Conservation (phyloP, 164 flowering plant genomes). For the Santalum album region DNA sequence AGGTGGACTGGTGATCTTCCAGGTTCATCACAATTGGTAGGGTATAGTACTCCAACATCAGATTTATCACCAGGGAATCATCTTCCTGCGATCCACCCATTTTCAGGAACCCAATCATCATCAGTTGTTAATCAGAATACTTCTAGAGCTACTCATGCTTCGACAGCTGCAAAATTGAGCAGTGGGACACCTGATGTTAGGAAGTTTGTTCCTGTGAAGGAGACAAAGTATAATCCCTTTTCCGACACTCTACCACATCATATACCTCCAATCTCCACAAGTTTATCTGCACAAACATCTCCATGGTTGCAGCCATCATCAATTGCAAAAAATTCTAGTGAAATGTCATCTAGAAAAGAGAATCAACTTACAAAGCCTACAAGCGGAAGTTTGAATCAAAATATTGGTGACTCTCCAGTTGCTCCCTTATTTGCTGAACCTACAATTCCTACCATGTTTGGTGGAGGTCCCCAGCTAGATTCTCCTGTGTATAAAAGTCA, state of each 20-base stretch:
- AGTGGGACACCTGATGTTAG: constrained; percentile 13
- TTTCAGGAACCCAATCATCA: constrained; percentile 12
- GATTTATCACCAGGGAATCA: constrained; percentile 9
- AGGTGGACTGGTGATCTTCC: constrained; percentile 22
- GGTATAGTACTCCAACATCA: constrained; percentile 15
- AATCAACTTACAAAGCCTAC: constrained; percentile 11
- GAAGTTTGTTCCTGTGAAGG: constrained; percentile 11
- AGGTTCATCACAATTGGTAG: constrained; percentile 17
- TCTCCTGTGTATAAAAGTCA: constrained; percentile 16
- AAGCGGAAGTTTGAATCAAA: constrained; percentile 18
- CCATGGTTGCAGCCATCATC: constrained; percentile 4
- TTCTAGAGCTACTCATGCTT: constrained; percentile 10
- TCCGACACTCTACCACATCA: constrained; percentile 13
- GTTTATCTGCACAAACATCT: constrained; percentile 7
- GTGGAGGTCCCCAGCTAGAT: constrained; percentile 13
- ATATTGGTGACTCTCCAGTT: constrained; percentile 10
- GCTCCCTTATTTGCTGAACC: constrained; percentile 11
- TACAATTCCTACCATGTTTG: constrained; percentile 9
- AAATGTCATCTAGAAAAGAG: constrained; percentile 10
- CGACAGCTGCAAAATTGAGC: constrained; percentile 16
- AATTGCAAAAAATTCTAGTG: constrained; percentile 15
- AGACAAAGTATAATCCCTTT: constrained; percentile 14
- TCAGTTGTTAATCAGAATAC: constrained; percentile 9
- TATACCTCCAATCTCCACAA: constrained; percentile 9
- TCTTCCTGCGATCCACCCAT: constrained; percentile 10